phyloP scores from a whole-genome alignment of 805 yeast genomes.

The Millerozyma acaciae region DNA sequence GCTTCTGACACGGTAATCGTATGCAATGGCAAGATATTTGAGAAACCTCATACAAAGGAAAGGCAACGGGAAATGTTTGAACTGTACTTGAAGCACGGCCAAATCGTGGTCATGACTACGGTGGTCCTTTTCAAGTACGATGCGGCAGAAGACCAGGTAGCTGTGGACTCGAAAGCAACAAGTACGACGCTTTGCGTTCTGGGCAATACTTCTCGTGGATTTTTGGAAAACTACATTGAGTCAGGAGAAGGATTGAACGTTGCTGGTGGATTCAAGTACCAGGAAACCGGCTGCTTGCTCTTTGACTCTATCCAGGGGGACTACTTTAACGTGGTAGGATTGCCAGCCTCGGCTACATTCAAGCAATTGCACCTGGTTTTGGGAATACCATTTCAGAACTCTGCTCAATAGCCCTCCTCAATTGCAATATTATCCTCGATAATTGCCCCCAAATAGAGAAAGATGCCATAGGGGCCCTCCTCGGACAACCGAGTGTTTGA shows the following conservation, averaged over 20 bases:
- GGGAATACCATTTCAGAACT: no score
- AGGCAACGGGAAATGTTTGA: slow-evolving; percentile 28
- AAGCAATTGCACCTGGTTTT: slow-evolving; percentile 38
- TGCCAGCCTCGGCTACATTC: slow-evolving; percentile 65
- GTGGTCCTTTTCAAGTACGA: slow-evolving; percentile 21
- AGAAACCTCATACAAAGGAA: slow-evolving; percentile 58
- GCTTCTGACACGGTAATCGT: slow-evolving; percentile 82
- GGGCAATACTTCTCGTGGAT: slow-evolving; percentile 45
- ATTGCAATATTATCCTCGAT: no score
- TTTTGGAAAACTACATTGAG: slow-evolving; percentile 58
- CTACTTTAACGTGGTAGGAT: slow-evolving; percentile 80
- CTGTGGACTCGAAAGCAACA: slow-evolving; percentile 14
- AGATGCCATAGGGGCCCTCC: no score
- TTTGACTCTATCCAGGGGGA: slow-evolving; percentile 72
- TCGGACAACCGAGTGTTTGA: no score
- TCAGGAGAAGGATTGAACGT: slow-evolving; percentile 74
- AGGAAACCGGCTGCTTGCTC: slow-evolving; percentile 65
- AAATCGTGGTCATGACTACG: slow-evolving; percentile 33
- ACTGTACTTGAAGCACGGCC: slow-evolving; percentile 16
- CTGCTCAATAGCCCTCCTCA: no score
- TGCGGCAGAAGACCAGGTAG: slow-evolving; percentile 5
- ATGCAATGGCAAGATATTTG: slow-evolving; percentile 58
- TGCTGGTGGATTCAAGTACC: slow-evolving; percentile 92
- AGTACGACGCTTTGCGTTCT: slow-evolving; percentile 45
- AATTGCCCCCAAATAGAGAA: no score